Percentiles rank a stretch among this genome's conserved stretches.
These are phyloP conservation scores for Arachis stenosperma DNA, from an alignment of 306 rosid species.

Conservation along the genomic window DNA sequence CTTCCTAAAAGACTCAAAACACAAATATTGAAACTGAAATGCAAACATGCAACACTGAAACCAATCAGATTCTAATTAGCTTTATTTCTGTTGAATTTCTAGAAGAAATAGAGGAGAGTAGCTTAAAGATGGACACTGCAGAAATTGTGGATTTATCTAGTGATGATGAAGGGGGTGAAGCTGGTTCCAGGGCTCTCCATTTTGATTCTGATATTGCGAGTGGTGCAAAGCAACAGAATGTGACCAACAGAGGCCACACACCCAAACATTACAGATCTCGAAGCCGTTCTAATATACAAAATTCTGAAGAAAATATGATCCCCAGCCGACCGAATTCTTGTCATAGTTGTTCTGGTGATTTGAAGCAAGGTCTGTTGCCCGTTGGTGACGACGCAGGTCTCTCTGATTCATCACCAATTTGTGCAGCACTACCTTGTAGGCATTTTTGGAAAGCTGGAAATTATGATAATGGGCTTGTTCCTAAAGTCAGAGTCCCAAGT, in stretches of 20 bases:
- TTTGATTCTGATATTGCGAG: conserved; percentile 33
- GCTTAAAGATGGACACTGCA: conserved; percentile 43
- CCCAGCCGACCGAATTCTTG: conserved; percentile 50
- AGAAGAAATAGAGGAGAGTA: too few relatives aligned
- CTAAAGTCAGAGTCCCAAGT: conserved; percentile 60
- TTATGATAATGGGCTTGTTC: conserved; percentile 47
- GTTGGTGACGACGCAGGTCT: conserved; percentile 47
- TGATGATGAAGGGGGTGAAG: conserved; percentile 56
- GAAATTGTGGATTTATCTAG: conserved; percentile 69
- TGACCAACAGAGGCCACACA: conserved; percentile 25
- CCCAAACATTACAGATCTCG: conserved; percentile 31
- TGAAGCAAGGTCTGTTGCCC: conserved; percentile 55
- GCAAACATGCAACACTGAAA: too few relatives aligned
- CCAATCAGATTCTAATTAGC: too few relatives aligned
- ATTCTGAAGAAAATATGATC: conserved; percentile 49
- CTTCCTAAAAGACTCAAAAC: neutral
- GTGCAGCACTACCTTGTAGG: conserved; percentile 60
- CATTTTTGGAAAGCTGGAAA: conserved; percentile 87
- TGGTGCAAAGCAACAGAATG: conserved; percentile 30
- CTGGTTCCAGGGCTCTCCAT: conserved; percentile 42
- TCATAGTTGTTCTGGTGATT: conserved; percentile 52
- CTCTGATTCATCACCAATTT: conserved; percentile 43
- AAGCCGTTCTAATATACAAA: conserved; percentile 35
- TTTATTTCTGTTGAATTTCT: too few relatives aligned
- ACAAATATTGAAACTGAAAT: too few relatives aligned